These are phyloP conservation scores for Fragaria nilgerrensis DNA, from an alignment of 306 rosid species.

Conservation along the genomic window DNA sequence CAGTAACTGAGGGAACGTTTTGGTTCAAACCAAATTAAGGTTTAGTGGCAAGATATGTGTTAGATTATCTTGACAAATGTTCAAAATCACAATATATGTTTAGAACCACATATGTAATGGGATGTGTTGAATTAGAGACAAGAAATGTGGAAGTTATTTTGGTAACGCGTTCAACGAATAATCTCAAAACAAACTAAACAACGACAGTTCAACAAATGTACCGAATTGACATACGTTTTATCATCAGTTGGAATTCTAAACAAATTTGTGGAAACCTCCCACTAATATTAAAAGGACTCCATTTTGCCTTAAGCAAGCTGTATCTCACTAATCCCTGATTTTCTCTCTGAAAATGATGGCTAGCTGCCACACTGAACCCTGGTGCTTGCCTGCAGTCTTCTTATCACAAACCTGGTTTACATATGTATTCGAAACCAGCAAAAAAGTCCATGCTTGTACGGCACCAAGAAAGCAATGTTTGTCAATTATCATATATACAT, in stretches of 20 bases:
- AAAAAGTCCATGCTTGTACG: neutral
- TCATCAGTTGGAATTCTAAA: neutral
- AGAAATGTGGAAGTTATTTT: neutral
- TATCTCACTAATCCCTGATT: neutral
- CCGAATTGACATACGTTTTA: neutral
- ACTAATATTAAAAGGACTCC: neutral
- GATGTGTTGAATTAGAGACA: neutral
- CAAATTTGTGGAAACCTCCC: neutral
- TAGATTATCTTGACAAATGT: no score
- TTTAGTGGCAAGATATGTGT: no score
- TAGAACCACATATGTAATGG: no score
- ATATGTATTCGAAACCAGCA: neutral
- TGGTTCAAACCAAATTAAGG: neutral
- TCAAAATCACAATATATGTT: no score
- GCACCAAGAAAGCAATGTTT: neutral
- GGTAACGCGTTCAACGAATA: neutral
- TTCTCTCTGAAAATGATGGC: constrained; percentile 16
- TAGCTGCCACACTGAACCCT: neutral
- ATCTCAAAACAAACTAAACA: neutral
- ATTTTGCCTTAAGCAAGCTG: neutral
- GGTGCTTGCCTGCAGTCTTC: neutral
- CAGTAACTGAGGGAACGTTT: neutral
- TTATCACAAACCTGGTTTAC: neutral
- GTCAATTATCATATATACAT: neutral
- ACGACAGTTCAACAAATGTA: neutral